Base-by-base conservation (phyloP, 2,329 filamentous ascomycete genomes). In the Albophoma yamanashiensis region DNA sequence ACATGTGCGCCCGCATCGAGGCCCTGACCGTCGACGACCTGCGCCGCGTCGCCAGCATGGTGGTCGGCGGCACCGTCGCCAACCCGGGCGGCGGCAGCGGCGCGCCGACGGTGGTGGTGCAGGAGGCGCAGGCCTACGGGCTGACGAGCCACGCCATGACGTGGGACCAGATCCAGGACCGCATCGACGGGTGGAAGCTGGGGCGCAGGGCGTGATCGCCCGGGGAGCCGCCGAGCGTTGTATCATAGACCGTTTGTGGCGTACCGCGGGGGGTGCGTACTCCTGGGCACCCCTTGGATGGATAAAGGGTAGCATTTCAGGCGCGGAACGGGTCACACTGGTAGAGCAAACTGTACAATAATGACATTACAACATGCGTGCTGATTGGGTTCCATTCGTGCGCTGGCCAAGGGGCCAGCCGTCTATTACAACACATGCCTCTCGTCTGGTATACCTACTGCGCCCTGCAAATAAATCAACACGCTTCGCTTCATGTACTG, bases 1-100 rank as follows among this genome's bases (percentile, higher is more conserved):
- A 97, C 71, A 97, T 99, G 93, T 96, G 93, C 70, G 79, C 78
- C 57, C 86, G 87, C 70, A 99, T 99, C 65, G 90, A 96, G 70
- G 80, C 79, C 7, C 78, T 99, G 60, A 95, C 89, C 0, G 84
- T 96, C 0, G 68, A 83, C 12, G 94, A 99, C 72, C 77, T 99
- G 64, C 81, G 91, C 39, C 81, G 91, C 56, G 93, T 97, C 4
- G 94, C 94, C 6, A 80, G 79, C 65, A 78, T 85, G 66, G 87
- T 99, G 11, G 86, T 97, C 59, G 84, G 88, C 53, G 94, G 94
- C 0, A 72, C 84, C 64, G 87, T 95, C 4, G 70, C 83, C 63
- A 97, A 97, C 72, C 71, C 77, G 0, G 93, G 93, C 1, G 71
- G 78, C 0, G 93, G 94, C 3, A 94, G 86, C 63, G 94, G 94